Percentiles rank a stretch among this genome's conserved stretches.
phyloP scores from a whole-genome alignment of 116 monocot genomes.

The Phalaenopsis hybrid region DNA sequence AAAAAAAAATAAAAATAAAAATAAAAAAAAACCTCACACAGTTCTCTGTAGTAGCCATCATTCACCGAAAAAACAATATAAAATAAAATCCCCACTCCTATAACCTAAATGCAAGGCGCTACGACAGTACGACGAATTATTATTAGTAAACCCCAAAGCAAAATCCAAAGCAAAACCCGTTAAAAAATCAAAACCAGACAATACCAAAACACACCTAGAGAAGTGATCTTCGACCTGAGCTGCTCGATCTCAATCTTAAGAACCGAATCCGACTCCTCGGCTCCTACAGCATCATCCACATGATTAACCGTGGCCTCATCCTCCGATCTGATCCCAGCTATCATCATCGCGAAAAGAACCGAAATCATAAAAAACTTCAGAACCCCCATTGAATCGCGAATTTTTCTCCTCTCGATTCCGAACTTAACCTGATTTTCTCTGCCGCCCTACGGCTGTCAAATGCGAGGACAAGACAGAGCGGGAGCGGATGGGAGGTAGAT shows the following conservation, averaged over 20 bases:
- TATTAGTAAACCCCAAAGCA: too few species aligned
- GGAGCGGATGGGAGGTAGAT: neutral
- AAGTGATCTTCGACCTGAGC: conserved; percentile 20
- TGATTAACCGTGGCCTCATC: neutral
- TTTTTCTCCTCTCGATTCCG: neutral
- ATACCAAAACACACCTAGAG: conserved; percentile 15
- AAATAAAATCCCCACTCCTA: neutral
- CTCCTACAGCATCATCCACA: neutral
- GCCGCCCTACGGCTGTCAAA: neutral
- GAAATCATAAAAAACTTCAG: conserved; percentile 14
- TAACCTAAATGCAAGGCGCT: too few species aligned
- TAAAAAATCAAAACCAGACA: neutral
- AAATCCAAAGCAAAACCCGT: neutral
- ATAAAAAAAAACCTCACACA: neutral
- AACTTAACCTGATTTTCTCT: neutral
- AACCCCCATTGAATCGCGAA: conserved; percentile 14
- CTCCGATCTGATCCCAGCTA: conserved; percentile 14
- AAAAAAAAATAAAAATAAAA: neutral
- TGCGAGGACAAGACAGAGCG: neutral
- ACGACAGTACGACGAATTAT: too few species aligned
- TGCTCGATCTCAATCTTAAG: conserved; percentile 21
- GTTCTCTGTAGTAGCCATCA: neutral
- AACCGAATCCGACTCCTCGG: conserved; percentile 10
- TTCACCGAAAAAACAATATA: neutral
- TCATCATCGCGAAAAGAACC: conserved; percentile 5